These are phyloP conservation scores for Cyberlindnera mrakii DNA, from an alignment of 805 yeast genomes.

Conservation along the genomic window DNA sequence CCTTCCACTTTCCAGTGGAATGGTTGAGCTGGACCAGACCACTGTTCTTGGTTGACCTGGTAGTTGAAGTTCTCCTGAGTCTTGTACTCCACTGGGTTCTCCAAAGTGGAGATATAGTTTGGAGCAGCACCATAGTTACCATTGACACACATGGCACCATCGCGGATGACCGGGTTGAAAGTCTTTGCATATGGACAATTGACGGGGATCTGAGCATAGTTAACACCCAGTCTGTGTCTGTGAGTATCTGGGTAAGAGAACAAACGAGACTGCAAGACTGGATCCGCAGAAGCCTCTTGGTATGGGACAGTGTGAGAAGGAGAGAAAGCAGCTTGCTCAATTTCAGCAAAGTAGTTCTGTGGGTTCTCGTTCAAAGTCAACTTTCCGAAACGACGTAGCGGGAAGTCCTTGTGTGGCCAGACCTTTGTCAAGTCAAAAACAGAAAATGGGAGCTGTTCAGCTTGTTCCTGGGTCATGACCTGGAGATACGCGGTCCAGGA, in stretches of 20 bases:
- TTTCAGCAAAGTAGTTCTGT: conserved; percentile 79
- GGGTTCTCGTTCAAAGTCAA: conserved; percentile 78
- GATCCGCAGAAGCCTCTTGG: conserved; percentile 78
- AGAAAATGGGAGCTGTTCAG: conserved; percentile 68
- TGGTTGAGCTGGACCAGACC: conserved; percentile 78
- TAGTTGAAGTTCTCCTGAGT: conserved; percentile 22
- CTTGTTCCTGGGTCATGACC: conserved; percentile 80
- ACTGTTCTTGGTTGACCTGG: conserved; percentile 69
- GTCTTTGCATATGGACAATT: conserved; percentile 68
- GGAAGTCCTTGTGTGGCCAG: conserved; percentile 86
- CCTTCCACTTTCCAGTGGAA: conserved; percentile 78
- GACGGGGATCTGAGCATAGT: conserved; percentile 83
- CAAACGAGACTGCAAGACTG: conserved; percentile 75
- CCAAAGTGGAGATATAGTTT: conserved; percentile 57
- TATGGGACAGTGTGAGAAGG: conserved; percentile 85
- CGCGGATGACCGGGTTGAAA: conserved; percentile 71
- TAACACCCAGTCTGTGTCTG: conserved; percentile 70
- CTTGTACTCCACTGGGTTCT: conserved; percentile 26
- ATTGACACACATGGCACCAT: conserved; percentile 67
- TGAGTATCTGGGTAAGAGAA: conserved; percentile 84
- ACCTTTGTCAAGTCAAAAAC: conserved; percentile 88
- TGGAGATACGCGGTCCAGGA: conserved; percentile 84
- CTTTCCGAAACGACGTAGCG: conserved; percentile 81
- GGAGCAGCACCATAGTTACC: conserved; percentile 76
- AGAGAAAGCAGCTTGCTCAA: conserved; percentile 81